phyloP scores from a whole-genome alignment of 176 grass and related monocot genomes.

The Carex cristatella region DNA sequence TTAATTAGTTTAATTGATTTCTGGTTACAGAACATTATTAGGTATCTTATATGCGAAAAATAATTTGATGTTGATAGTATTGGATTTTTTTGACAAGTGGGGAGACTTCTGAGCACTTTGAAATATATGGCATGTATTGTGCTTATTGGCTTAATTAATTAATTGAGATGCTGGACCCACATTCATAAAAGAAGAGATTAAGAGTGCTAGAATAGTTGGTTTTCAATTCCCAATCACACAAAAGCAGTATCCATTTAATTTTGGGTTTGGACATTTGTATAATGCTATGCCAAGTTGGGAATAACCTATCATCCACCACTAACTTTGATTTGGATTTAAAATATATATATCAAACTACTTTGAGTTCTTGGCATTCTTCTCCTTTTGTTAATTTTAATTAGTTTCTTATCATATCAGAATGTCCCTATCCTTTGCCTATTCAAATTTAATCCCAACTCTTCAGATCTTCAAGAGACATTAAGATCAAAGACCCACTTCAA shows the following conservation, averaged over 20 bases:
- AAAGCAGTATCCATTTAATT: slow-evolving; percentile 30
- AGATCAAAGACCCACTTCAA: slow-evolving; percentile 36
- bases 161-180: background rate
- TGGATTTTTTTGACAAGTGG: slow-evolving; percentile 8
- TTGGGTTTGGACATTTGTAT: slow-evolving; percentile 9
- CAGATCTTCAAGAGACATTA: slow-evolving; percentile 51
- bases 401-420: slow-evolving; percentile 37
- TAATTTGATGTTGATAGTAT: background rate
- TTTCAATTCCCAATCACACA: slow-evolving; percentile 6
- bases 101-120: background rate
- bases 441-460: slow-evolving; percentile 47
- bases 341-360: slow-evolving; percentile 18
- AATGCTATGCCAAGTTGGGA: slow-evolving; percentile 9
- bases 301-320: slow-evolving; percentile 25
- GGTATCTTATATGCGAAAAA: background rate
- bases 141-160: background rate
- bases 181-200: slow-evolving; percentile 2
- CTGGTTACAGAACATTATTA: background rate
- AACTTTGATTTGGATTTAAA: background rate
- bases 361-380: slow-evolving; percentile 15
- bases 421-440: slow-evolving; percentile 30
- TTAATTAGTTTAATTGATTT: background rate
- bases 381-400: slow-evolving; percentile 34
- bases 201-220: slow-evolving; percentile 22
- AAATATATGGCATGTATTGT: background rate